A percentile compares a stretch with the other conserved stretches of the same genome.
These are phyloP conservation scores for Penicillium riverlandense DNA, from an alignment of 495 filamentous ascomycete species.

Conservation along the genomic window DNA sequence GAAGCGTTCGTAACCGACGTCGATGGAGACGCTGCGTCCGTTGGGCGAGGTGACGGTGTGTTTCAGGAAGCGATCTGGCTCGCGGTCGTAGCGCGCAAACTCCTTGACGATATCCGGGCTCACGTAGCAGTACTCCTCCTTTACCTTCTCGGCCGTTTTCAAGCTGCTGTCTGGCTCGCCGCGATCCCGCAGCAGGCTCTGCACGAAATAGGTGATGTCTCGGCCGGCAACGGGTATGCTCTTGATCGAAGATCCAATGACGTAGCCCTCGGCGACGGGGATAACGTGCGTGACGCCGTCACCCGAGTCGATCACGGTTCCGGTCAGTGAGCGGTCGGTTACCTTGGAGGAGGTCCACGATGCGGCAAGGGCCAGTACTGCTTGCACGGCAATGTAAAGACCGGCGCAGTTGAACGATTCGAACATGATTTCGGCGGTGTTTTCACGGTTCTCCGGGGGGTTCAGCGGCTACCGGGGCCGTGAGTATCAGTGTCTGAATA, in stretches of 20 bases:
- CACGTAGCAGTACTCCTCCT: constrained; percentile 97
- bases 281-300: constrained; percentile 99
- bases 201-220: constrained; percentile 97
- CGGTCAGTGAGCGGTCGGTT: constrained; percentile 91
- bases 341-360: constrained; percentile 99
- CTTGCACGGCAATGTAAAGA: constrained; percentile 97
- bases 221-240: constrained; percentile 95
- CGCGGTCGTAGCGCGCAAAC: constrained; percentile 84
- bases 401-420: constrained; percentile 99
- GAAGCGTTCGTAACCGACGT: constrained; percentile 97
- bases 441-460: constrained; percentile 96
- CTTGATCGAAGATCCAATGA: constrained; percentile 98
- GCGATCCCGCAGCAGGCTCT: constrained; percentile 89
- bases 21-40: constrained; percentile 74
- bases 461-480: constrained; percentile 69
- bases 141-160: constrained; percentile 95
- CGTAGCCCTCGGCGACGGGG: constrained; percentile 96
- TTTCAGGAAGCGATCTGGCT: constrained; percentile 83
- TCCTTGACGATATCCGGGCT: constrained; percentile 98
- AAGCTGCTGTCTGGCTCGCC: constrained; percentile 94
- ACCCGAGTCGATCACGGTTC: constrained; percentile 95
- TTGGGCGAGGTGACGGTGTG: constrained; percentile 83
- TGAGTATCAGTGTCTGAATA: constrained; percentile 4
- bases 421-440: constrained; percentile 99
- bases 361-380: constrained; percentile 89